These are phyloP conservation scores for Tinospora cordifolia DNA, from an alignment of 164 flowering plant species.

Conservation along the genomic window DNA sequence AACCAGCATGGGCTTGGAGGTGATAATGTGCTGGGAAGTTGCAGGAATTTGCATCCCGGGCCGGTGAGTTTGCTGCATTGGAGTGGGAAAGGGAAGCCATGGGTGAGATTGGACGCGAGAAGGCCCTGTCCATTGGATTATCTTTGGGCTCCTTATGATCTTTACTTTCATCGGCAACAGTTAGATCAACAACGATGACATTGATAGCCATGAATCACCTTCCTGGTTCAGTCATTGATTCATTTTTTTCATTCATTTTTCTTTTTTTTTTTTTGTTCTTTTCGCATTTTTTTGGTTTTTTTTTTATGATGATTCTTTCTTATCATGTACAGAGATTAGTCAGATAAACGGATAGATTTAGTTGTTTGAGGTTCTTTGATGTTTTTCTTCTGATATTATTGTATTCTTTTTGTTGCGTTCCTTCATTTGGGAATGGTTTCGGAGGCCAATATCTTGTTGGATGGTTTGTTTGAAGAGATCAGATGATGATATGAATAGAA, in stretches of 20 bases:
- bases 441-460: conserved; percentile 5
- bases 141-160: conserved; percentile 76
- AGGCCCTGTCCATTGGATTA: conserved; percentile 56
- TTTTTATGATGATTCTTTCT: conserved; percentile 20
- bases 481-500: too few relatives aligned
- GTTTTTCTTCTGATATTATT: neutral
- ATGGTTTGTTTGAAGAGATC: neutral
- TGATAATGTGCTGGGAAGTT: conserved; percentile 61
- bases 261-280: conserved; percentile 9
- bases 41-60: conserved; percentile 69
- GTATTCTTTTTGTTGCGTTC: neutral
- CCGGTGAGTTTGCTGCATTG: conserved; percentile 83
- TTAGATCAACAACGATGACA: neutral
- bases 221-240: conserved; percentile 6
- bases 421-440: conserved; percentile 8
- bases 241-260: conserved; percentile 11
- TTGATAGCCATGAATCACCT: too few relatives aligned
- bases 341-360: too few relatives aligned
- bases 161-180: conserved; percentile 26
- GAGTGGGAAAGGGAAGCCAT: conserved; percentile 90
- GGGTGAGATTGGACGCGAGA: conserved; percentile 58
- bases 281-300: conserved; percentile 9
- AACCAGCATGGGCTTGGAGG: conserved; percentile 90
- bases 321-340: conserved; percentile 19
- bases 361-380: neutral